phyloP scores from a whole-genome alignment of 2,329 filamentous ascomycete genomes.

The Ceratocystis cubensis region DNA sequence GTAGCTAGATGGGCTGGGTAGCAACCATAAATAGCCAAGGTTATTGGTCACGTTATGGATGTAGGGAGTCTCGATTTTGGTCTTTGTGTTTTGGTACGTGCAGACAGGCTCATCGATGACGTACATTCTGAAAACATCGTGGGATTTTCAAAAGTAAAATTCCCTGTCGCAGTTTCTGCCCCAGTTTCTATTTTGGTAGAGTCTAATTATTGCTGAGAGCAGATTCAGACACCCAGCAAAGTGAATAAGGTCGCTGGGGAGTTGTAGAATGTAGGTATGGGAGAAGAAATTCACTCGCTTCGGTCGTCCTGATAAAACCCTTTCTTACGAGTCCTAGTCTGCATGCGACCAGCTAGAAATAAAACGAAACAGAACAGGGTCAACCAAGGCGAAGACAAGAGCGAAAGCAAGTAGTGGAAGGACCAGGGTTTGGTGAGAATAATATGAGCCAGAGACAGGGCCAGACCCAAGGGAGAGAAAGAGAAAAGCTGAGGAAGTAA shows the following conservation, averaged over 20 bases:
- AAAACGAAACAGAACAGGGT: conserved; percentile 7
- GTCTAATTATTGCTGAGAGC: neutral
- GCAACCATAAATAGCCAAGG: conserved; percentile 1
- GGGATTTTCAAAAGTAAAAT: neutral
- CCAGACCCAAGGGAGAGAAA: neutral
- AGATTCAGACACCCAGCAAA: neutral
- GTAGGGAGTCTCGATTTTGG: neutral
- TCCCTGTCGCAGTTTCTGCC: conserved; percentile 1
- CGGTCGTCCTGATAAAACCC: neutral
- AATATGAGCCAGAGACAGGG: neutral
- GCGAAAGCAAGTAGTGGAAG: neutral
- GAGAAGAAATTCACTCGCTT: conserved; percentile 9
- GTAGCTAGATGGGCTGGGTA: neutral
- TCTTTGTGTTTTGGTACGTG: neutral
- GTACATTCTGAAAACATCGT: conserved; percentile 65
- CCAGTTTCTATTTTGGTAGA: neutral
- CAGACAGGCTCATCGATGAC: conserved; percentile 28
- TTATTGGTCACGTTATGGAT: conserved; percentile 16
- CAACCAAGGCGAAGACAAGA: neutral
- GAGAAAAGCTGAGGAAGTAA: neutral
- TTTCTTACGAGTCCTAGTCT: neutral
- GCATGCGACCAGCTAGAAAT: conserved; percentile 3
- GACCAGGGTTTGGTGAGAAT: conserved; percentile 1
- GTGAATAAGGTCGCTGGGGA: neutral
- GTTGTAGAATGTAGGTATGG: neutral